phyloP scores from a whole-genome alignment of 352 stramenopile genomes.

The Pelagophyceae sp. region DNA sequence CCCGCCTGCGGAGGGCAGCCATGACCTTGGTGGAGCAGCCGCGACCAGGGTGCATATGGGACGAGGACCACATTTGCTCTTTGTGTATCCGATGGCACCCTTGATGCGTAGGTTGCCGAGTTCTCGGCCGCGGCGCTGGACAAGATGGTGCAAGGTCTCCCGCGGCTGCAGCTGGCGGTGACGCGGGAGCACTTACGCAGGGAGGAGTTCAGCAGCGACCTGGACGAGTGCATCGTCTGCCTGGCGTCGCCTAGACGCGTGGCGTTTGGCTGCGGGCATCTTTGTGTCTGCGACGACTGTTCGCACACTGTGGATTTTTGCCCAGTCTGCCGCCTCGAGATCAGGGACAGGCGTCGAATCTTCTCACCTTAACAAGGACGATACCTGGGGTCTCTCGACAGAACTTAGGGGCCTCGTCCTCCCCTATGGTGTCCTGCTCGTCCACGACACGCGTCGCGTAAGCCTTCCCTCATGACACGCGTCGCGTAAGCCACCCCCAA shows the following conservation, averaged over 20 bases:
- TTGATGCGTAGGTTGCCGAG: neutral
- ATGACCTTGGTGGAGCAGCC: too few relatives aligned
- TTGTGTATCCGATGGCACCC: neutral
- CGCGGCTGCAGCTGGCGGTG: neutral
- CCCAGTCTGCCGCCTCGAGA: neutral
- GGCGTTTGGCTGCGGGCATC: constrained; percentile 5
- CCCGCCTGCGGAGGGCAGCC: too few relatives aligned
- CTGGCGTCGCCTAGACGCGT: neutral
- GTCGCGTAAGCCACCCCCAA: too few relatives aligned
- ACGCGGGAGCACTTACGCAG: neutral
- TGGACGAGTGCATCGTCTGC: constrained; percentile 11
- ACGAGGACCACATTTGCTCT: neutral
- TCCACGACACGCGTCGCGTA: too few relatives aligned
- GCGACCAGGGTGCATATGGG: too few relatives aligned
- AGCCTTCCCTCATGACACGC: too few relatives aligned
- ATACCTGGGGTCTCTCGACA: too few relatives aligned
- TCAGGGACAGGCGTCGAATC: neutral
- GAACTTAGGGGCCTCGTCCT: too few relatives aligned
- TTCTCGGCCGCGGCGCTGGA: neutral
- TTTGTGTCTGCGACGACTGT: constrained; percentile 10
- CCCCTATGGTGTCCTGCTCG: too few relatives aligned
- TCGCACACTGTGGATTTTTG: neutral
- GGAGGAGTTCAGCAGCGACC: neutral
- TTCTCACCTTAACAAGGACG: neutral
- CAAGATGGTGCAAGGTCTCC: neutral